A percentile compares a stretch with the other conserved stretches of the same genome.
Evolutionary conservation across 352 stramenopile species (phyloP).

Genomic region (Pythium pyrilobum): DNA sequence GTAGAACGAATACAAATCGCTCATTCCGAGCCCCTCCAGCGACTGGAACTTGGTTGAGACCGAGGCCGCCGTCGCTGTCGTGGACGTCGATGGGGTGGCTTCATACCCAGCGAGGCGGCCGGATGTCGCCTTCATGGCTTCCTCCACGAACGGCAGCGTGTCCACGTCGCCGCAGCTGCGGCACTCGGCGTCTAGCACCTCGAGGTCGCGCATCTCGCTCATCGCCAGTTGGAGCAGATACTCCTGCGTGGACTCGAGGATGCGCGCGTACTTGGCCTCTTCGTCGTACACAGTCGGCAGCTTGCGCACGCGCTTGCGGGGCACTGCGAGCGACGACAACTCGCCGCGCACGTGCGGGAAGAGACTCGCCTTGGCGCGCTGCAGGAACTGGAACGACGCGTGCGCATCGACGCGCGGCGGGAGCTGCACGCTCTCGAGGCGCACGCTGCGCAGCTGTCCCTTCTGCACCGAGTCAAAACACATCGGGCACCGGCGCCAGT

Average conservation of each 20-base stretch:
- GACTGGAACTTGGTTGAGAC: conserved; percentile 15
- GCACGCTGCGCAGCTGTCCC: conserved; percentile 66
- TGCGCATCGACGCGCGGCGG: conserved; percentile 47
- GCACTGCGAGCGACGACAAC: neutral
- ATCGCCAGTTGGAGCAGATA: conserved; percentile 60
- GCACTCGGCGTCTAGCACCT: conserved; percentile 65
- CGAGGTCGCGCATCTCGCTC: conserved; percentile 60
- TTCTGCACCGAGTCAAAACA: conserved; percentile 86
- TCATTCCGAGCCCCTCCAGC: conserved; percentile 5
- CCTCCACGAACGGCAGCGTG: conserved; percentile 71
- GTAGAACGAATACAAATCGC: conserved; percentile 79
- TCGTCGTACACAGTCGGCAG: conserved; percentile 64
- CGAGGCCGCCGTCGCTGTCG: neutral
- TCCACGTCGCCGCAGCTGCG: conserved; percentile 68
- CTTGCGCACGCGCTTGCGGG: conserved; percentile 32
- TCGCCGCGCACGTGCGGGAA: conserved; percentile 49
- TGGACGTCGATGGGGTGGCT: conserved; percentile 13
- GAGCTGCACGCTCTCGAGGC: conserved; percentile 49
- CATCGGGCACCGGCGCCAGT: conserved; percentile 84
- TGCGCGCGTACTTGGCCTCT: conserved; percentile 62
- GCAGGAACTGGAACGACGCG: conserved; percentile 70
- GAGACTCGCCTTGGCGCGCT: conserved; percentile 62
- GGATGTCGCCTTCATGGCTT: conserved; percentile 70
- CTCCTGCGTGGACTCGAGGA: conserved; percentile 61
- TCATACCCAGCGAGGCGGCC: conserved; percentile 34